Percentiles rank a stretch among this genome's conserved stretches.
phyloP scores from a whole-genome alignment of 2,329 filamentous ascomycete species.

The Pseudogymnoascus sp. region DNA sequence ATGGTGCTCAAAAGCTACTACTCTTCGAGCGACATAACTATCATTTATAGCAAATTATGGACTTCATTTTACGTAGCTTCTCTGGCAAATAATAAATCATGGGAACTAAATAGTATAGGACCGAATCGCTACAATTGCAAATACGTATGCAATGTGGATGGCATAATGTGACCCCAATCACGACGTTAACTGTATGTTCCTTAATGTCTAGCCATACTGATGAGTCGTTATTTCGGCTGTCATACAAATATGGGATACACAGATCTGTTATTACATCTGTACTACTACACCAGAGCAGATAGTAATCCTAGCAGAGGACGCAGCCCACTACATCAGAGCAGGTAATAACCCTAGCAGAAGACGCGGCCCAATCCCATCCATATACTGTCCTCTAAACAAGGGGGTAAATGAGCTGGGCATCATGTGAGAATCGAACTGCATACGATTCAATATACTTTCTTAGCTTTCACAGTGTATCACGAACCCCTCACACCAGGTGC shows the following conservation, averaged over 20 bases:
- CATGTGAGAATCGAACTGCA: constrained; percentile 7
- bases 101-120: background rate
- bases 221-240: background rate
- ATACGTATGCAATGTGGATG: background rate
- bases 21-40: background rate
- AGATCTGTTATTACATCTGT: background rate
- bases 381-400: background rate
- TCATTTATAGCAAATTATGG: background rate
- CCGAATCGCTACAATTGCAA: background rate
- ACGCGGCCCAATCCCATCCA: background rate
- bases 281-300: background rate
- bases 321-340: background rate
- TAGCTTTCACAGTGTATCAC: background rate
- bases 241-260: constrained; percentile 2
- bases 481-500: constrained; percentile 1
- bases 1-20: background rate
- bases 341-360: background rate
- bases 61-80: background rate
- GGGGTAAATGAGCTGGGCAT: background rate
- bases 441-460: background rate
- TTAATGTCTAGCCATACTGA: background rate
- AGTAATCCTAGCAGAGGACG: background rate
- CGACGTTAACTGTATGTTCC: background rate
- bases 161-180: background rate
- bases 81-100: background rate